A percentile compares a stretch with the other conserved stretches of the same genome.
These are phyloP conservation scores for Staphylotrichum tortipilum DNA, from an alignment of 495 filamentous ascomycete genomes.

Conservation along the genomic window DNA sequence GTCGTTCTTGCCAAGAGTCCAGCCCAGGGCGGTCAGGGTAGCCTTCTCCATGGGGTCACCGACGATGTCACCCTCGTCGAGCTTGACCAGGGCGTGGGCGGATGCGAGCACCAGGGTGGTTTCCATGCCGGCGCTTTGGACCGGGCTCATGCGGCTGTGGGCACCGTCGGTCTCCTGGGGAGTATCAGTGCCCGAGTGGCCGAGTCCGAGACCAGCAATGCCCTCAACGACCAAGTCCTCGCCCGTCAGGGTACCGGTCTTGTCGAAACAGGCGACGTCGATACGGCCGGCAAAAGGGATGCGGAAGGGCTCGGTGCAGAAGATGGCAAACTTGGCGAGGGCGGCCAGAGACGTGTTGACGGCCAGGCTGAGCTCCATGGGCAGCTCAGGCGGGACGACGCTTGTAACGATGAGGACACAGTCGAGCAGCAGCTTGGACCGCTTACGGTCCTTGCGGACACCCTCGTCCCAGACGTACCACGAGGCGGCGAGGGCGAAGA, in stretches of 20 bases:
- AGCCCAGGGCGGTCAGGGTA: conserved; percentile 79
- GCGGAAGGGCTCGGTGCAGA: conserved; percentile 98
- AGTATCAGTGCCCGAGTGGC: conserved; percentile 53
- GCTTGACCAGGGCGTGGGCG: conserved; percentile 87
- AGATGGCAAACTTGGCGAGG: conserved; percentile 89
- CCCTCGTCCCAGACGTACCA: conserved; percentile 99
- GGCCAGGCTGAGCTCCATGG: conserved; percentile 94
- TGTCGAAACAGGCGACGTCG: conserved; percentile 97
- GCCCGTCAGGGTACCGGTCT: conserved; percentile 93
- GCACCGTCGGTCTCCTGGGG: conserved; percentile 64
- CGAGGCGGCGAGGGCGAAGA: conserved; percentile 96
- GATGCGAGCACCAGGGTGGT: conserved; percentile 93
- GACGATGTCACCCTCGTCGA: conserved; percentile 95
- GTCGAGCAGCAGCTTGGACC: conserved; percentile 93
- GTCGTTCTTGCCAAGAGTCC: conserved; percentile 83
- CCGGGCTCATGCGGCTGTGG: conserved; percentile 61
- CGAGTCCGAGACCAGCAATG: conserved; percentile 78
- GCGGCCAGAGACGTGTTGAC: conserved; percentile 98
- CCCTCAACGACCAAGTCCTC: conserved; percentile 97
- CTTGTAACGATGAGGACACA: conserved; percentile 96
- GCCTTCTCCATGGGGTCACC: conserved; percentile 99
- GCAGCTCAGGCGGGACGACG: conserved; percentile 93
- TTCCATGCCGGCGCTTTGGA: conserved; percentile 57
- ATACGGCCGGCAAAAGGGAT: conserved; percentile 95
- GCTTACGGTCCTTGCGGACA: conserved; percentile 83